Evolutionary conservation across 2,329 filamentous ascomycete genomes (phyloP), one percentile per base, ranked within the genome.

Genomic region (Calonectria leucothoes): DNA sequence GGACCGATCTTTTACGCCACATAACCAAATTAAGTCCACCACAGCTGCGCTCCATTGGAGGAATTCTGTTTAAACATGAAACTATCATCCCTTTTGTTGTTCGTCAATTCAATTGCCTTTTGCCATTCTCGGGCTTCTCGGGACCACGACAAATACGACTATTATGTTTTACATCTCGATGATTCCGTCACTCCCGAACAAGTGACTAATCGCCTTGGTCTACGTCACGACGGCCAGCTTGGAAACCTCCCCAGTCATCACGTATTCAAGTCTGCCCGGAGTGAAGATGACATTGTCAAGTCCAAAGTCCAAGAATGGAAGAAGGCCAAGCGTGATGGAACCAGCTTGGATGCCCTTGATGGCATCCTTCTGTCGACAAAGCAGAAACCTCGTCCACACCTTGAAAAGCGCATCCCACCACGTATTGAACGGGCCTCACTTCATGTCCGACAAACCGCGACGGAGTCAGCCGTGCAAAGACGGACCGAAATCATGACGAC

Each of bases 101-200:
- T 42, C 6, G 4, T n/a, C 17, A 7, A 7, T 7, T 7, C 20
- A 1, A 20, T 42, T 42, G 37, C 17, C 17, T 1, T 42, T 42
- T 42, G 17, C 37, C 37, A 42, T n/a, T 15, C 37, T 20, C 83
- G 91, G 51, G 86, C 88, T 63, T 86, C 89, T 75, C 93, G 94
- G 79, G 90, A 97, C 82, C 94, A 97, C 87, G 90, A 94, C 63
- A 89, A 90, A 45, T 92, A 95, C 85, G 96, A 98, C 84, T 98
- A 98, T 86, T 98, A 98, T 83, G 95, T 97, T 76, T 89, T 99
- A 57, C 94, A 98, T 77, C 90, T 99, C 80, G 91, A 93, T 72
- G 86, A 90, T 15, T 87, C 90, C 45, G 88, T 90, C 7, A 88
- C 91, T 20, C 95, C 95, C n/a, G 85, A 90, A 25, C 88, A 93